Conservation (phyloP, 148 eudicot genomes). For the Rhododendron mucronatum region DNA sequence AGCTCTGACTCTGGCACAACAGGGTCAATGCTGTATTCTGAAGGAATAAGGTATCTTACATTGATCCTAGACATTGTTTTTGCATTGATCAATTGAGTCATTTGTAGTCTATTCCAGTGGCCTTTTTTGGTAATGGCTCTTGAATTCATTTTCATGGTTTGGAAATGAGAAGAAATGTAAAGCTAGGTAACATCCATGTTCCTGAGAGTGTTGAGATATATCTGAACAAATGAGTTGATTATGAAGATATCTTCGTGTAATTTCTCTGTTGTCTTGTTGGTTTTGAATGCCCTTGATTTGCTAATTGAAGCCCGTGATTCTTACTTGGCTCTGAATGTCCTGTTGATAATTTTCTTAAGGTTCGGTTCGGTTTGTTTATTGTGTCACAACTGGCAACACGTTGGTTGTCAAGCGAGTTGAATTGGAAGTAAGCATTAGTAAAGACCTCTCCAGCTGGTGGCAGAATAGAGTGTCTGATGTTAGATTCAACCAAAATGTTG, state of each 20-base stretch:
- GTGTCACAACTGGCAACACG: background rate
- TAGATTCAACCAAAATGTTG: background rate
- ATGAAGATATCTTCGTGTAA: background rate
- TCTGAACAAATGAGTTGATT: background rate
- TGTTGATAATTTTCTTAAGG: no score
- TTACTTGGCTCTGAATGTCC: background rate
- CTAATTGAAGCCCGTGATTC: background rate
- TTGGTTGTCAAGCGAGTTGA: background rate
- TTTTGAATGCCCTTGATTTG: background rate
- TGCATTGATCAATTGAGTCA: background rate
- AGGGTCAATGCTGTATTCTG: background rate
- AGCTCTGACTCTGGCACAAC: background rate
- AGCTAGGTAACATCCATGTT: background rate
- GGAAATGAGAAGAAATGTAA: background rate
- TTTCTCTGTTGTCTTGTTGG: background rate
- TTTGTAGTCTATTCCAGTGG: background rate
- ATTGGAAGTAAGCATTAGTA: background rate
- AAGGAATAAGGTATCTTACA: background rate
- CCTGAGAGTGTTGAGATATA: background rate
- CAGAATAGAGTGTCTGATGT: background rate
- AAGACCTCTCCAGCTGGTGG: background rate
- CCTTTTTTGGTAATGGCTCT: background rate
- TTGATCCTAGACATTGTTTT: background rate
- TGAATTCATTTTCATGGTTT: background rate
- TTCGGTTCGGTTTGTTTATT: no score